A percentile compares a stretch with the other conserved stretches of the same genome.
Evolutionary conservation across 106 monocot genomes (phyloP).

Genomic region (Dendrobium huoshanense): DNA sequence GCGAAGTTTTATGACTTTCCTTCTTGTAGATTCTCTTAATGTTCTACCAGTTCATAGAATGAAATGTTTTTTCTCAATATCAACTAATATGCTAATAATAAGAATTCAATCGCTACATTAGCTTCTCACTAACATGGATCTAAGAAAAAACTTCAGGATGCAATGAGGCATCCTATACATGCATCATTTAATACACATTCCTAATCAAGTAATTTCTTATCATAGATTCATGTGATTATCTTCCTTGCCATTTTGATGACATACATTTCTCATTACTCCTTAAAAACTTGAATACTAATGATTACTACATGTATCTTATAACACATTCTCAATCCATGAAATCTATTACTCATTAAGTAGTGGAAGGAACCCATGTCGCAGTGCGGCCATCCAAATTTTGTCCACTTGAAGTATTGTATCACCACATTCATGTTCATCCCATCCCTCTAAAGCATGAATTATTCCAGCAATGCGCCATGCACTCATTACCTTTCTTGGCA

Average conservation of each 20-base stretch:
- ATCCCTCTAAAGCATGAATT: conserved; percentile 50
- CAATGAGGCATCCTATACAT: not conserved
- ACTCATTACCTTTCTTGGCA: conserved; percentile 60
- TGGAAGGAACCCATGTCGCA: conserved; percentile 39
- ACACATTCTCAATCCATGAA: not conserved
- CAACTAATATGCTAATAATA: not conserved
- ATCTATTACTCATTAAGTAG: not conserved
- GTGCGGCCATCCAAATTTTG: conserved; percentile 37
- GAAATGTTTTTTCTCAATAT: not conserved
- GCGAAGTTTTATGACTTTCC: not conserved
- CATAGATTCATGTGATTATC: not conserved
- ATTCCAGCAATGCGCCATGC: conserved; percentile 56
- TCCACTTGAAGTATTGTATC: conserved; percentile 25
- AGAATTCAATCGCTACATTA: not conserved
- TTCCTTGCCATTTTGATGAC: not conserved
- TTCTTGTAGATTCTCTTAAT: not conserved
- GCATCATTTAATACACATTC: not conserved
- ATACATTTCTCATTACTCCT: not conserved
- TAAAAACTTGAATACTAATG: not conserved
- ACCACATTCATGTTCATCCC: conserved; percentile 41
- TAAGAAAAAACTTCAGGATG: not conserved
- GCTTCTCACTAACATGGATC: no score
- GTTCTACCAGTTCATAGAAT: not conserved
- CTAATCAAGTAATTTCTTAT: not conserved
- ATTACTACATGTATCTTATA: not conserved